Evolutionary conservation across 768 basidiomycete species (phyloP), one percentile per base, ranked within the genome.

Genomic region (Rhodosporidiobolus odoratus): DNA sequence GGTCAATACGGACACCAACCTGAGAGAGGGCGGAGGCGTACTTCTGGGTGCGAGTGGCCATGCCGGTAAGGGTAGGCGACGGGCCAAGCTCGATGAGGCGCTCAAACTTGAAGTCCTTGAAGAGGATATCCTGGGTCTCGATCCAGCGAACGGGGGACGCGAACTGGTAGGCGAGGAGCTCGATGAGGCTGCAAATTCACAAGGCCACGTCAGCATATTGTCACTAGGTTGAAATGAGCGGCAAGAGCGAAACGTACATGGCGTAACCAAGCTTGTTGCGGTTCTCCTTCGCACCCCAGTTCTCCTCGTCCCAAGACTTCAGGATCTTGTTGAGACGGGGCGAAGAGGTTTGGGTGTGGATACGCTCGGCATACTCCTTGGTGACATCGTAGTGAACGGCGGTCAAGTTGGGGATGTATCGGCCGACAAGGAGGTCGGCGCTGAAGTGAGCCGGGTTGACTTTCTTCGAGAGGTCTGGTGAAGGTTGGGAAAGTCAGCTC

Each of bases 141-240:
- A 99, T 99, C 96, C 96, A 99, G 59, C 94, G 89, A 27, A 99
- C 95, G 12, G 96, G 94, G 2, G 95, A 98, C 0, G 95, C 94
- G 76, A 95, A 98, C 79, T 99, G 96, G 78, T 99, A 99, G 21
- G 96, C 92, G 58, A 99, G 84, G 56, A 98, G 86, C 79, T 99
- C 96, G 71, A 98, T 93, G 67, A 99, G 87, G 78, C 71, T 72
- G 61, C 17, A 40, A 21, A 16, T 23, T 13, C 8, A 37, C 3
- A 23, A 19, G 6, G n/a, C n/a, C n/a, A n/a, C 35, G 5, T 56
- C 41, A 66, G 58, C 7, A 23, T 1, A 4, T 0, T 13, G 34
- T 1, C 17, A 5, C 13, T 13, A 23, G 2, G n/a, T n/a, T n/a
- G n/a, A n/a, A n/a, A 40, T 9, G 15, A 10, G 3, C 16, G 15